Evolutionary conservation across 2,329 filamentous ascomycete genomes (phyloP), one percentile per base, ranked within the genome.

Genomic region (Gyromitra esculenta): DNA sequence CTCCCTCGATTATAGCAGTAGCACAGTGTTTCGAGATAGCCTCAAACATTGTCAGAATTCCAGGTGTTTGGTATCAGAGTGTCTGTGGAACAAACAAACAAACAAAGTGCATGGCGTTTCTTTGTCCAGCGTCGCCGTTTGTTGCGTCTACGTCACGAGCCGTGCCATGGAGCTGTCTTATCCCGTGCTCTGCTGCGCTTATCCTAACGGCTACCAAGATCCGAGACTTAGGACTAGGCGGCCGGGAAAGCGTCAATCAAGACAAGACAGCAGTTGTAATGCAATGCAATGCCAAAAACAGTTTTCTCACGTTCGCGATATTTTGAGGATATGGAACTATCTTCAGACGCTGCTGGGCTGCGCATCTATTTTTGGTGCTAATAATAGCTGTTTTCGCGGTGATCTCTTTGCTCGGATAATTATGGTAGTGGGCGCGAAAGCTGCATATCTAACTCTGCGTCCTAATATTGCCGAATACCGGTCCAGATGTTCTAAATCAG

Each of bases 21-120:
- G 48, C 9, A 7, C 31, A 41, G 41, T 11, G 66, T 69, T 69
- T 69, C 41, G 21, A 69, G 52, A 60, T 25, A 21, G 1, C 52
- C 25, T 59, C 54, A 69, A 56, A 56, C 64, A 67, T 41, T 37
- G 18, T 35, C 45, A 13, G 63, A 54, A 52, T 52, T 7, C 31
- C 15, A 15, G 57, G 37, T 21, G 52, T n/a, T 68, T 39, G 25
- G 25, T 37, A 15, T 31, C 25, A 45, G 21, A 15, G 35, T 57
- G 18, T 57, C 35, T 57, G 52, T 57, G 15, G 54, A 37, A 57
- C 11, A 8, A 57, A 37, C n/a, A 8, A 57, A 37, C n/a, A 31
- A 31, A 31, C 25, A 4, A 31, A 21, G 18, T 31, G 25, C 25
- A 31, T 31, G 25, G 25, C 41, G 37, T 18, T 60, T 60, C 9